These are phyloP conservation scores for Neocucurbitaria cava DNA, from an alignment of 2,329 filamentous ascomycete genomes.

Conservation along the genomic window DNA sequence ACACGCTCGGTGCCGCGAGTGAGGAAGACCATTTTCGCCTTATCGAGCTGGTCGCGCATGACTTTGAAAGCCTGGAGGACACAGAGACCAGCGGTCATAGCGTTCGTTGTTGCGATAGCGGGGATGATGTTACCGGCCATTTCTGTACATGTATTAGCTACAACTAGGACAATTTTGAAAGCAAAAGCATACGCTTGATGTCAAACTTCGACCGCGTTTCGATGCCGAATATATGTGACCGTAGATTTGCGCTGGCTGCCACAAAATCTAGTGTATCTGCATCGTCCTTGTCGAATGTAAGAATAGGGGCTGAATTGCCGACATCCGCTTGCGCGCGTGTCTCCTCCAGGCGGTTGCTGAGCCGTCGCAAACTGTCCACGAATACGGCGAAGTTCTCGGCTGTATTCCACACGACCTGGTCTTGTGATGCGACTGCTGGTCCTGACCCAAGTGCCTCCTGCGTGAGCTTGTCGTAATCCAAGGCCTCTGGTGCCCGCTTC, in stretches of 20 bases:
- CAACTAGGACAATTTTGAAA: no score
- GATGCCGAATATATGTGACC: constrained; percentile 88
- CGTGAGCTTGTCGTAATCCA: constrained; percentile 71
- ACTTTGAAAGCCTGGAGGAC: constrained; percentile 94
- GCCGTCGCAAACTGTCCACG: constrained; percentile 77
- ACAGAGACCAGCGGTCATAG: constrained; percentile 91
- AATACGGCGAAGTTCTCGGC: constrained; percentile 88
- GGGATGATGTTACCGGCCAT: constrained; percentile 99
- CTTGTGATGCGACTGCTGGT: constrained; percentile 65
- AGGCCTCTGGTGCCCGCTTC: constrained; percentile 73
- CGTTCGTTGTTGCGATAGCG: constrained; percentile 97
- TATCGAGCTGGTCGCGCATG: constrained; percentile 69
- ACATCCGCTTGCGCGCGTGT: constrained; percentile 64
- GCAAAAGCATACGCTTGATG: constrained; percentile 72
- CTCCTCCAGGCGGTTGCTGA: constrained; percentile 75
- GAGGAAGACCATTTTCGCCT: constrained; percentile 85
- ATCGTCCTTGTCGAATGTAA: constrained; percentile 97
- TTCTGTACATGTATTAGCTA: constrained; percentile 57
- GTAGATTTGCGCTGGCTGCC: constrained; percentile 84
- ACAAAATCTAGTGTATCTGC: constrained; percentile 95
- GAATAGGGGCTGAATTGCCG: constrained; percentile 60
- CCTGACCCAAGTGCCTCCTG: constrained; percentile 60
- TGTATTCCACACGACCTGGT: constrained; percentile 80
- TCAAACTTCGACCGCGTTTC: constrained; percentile 90
- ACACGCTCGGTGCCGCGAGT: constrained; percentile 69